These are phyloP conservation scores for Aspergillus versicolor DNA, from an alignment of 2,329 filamentous ascomycete genomes.

Conservation along the genomic window DNA sequence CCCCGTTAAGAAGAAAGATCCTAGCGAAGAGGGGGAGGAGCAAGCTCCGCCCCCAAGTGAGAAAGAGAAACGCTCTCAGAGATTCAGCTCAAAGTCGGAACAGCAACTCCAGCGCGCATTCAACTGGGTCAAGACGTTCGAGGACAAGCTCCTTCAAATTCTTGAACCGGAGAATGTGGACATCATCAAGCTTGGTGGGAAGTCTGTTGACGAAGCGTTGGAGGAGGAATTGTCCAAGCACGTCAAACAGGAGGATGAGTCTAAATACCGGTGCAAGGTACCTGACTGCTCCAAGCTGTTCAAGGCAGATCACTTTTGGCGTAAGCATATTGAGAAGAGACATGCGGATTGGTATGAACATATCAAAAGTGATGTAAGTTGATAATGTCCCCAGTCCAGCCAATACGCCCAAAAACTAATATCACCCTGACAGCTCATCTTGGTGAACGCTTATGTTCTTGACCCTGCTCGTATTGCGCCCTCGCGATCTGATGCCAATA, in stretches of 20 bases:
- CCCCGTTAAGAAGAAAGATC: conserved; percentile 74
- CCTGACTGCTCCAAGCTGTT: conserved; percentile 96
- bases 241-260: conserved; percentile 96
- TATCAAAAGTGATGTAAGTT: conserved; percentile 77
- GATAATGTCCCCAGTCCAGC: neutral
- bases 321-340: conserved; percentile 95
- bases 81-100: conserved; percentile 72
- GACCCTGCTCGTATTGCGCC: conserved; percentile 94
- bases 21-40: conserved; percentile 62
- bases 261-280: conserved; percentile 95
- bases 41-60: conserved; percentile 67
- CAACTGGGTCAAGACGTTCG: conserved; percentile 98
- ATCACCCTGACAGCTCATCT: conserved; percentile 62
- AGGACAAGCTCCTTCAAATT: conserved; percentile 92
- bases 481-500: conserved; percentile 88
- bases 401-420: conserved; percentile 31
- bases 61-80: conserved; percentile 74
- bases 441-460: conserved; percentile 91
- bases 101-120: conserved; percentile 92
- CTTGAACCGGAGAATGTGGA: conserved; percentile 87
- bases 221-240: conserved; percentile 82
- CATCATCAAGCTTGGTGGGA: conserved; percentile 86
- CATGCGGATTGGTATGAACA: conserved; percentile 83
- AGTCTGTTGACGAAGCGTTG: conserved; percentile 78
- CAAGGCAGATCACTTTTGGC: conserved; percentile 96